A percentile compares a stretch with the other conserved stretches of the same genome.
These are phyloP conservation scores for Pelargonium fulgidum DNA, from an alignment of 441 rosid species.

Conservation along the genomic window DNA sequence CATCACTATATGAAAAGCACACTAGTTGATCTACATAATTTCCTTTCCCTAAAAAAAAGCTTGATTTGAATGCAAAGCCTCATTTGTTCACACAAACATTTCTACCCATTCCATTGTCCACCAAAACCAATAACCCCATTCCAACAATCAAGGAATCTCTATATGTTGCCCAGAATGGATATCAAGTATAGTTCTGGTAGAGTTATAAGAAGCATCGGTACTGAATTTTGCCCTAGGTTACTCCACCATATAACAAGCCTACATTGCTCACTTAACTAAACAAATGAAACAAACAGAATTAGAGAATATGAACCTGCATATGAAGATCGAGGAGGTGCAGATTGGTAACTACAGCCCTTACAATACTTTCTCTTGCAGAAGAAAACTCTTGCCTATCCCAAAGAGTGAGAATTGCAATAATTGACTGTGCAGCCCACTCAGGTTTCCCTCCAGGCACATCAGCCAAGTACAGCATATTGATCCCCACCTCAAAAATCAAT, in stretches of 20 bases:
- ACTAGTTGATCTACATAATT: not conserved
- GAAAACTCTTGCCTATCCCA: conserved; percentile 99
- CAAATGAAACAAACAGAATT: not conserved
- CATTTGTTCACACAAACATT: no score
- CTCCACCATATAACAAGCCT: not conserved
- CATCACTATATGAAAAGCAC: not conserved
- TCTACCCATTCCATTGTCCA: not conserved
- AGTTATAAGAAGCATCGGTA: not conserved
- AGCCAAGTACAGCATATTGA: conserved; percentile 89
- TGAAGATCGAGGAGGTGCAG: conserved; percentile 91
- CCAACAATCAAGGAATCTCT: not conserved
- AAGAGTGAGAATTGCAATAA: conserved; percentile 85
- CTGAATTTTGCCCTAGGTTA: no score
- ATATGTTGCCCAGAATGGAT: not conserved
- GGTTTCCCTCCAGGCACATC: conserved; percentile 99
- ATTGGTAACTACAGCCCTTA: conserved; percentile 91
- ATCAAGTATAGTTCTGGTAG: not conserved
- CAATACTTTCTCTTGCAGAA: conserved; percentile 97
- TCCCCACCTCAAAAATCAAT: conserved; percentile 90
- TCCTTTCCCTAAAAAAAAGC: not conserved
- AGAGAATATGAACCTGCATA: conserved; percentile 60
- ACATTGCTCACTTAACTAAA: not conserved
- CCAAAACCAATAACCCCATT: not conserved
- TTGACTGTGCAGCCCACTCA: conserved; percentile 96
- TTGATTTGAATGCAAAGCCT: conserved; percentile 1